Conservation (phyloP, 2,329 filamentous ascomycete species). For the Neofusicoccum ribis region DNA sequence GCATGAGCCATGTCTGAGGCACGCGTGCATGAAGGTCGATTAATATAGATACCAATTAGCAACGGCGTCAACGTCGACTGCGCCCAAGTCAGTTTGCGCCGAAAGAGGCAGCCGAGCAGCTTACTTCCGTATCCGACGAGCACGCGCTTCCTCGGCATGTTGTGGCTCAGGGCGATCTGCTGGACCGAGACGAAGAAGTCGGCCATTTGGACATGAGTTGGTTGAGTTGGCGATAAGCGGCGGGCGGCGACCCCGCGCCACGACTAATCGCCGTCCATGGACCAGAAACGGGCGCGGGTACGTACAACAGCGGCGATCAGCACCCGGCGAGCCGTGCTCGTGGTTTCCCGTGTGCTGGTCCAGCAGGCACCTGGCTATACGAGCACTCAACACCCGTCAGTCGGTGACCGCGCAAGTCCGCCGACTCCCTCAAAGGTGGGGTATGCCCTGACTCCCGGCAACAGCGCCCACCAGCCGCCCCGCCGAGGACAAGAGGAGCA, state of each 20-base stretch:
- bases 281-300: neutral
- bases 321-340: neutral
- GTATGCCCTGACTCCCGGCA: neutral
- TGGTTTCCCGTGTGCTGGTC: neutral
- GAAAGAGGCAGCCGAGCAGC: neutral
- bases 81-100: neutral
- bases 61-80: slow-evolving; percentile 44
- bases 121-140: slow-evolving; percentile 40
- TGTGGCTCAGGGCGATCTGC: slow-evolving; percentile 16
- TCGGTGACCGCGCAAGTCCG: neutral
- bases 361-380: neutral
- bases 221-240: neutral
- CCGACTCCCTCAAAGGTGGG: slow-evolving; percentile 2
- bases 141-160: slow-evolving; percentile 37
- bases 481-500: neutral
- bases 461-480: neutral
- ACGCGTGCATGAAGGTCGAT: too few species aligned
- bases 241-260: neutral
- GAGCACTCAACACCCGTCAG: neutral
- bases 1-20: neutral
- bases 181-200: slow-evolving; percentile 7
- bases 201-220: neutral
- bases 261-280: neutral
- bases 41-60: slow-evolving; percentile 30
- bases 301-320: neutral